A percentile compares a stretch with the other conserved stretches of the same genome.
Evolutionary conservation across 2,329 filamentous ascomycete genomes (phyloP).

Genomic region (Colletotrichum spaethianum): DNA sequence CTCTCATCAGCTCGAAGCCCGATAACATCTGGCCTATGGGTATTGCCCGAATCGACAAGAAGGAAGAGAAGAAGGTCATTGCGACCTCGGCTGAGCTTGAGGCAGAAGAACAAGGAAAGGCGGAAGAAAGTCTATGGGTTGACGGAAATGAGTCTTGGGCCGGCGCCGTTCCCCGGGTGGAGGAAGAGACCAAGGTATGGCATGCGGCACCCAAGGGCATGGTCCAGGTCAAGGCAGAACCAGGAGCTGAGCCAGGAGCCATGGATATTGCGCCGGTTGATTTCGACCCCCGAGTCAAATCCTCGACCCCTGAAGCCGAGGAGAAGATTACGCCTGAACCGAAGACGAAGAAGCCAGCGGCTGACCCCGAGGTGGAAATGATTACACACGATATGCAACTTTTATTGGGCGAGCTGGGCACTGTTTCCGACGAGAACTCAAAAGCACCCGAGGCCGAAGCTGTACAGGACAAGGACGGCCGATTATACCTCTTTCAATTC

Average conservation of each 20-base stretch:
- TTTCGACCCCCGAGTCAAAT: slow-evolving; percentile 53
- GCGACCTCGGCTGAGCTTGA: slow-evolving; percentile 71
- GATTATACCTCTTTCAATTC: slow-evolving; percentile 76
- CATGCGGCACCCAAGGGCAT: slow-evolving; percentile 54
- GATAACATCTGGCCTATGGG: slow-evolving; percentile 65
- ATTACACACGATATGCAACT: slow-evolving; percentile 58
- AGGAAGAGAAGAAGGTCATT: slow-evolving; percentile 67
- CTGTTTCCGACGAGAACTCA: slow-evolving; percentile 46
- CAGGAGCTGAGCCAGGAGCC: slow-evolving; percentile 55
- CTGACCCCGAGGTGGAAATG: slow-evolving; percentile 56
- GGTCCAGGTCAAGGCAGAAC: slow-evolving; percentile 61
- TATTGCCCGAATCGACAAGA: slow-evolving; percentile 68
- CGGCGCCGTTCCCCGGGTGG: slow-evolving; percentile 45
- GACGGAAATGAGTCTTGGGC: slow-evolving; percentile 51
- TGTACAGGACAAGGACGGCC: slow-evolving; percentile 57
- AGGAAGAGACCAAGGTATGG: slow-evolving; percentile 59
- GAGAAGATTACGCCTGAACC: slow-evolving; percentile 44
- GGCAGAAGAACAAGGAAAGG: slow-evolving; percentile 64
- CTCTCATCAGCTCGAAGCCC: slow-evolving; percentile 39
- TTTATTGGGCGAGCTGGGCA: slow-evolving; percentile 60
- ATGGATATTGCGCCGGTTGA: slow-evolving; percentile 58
- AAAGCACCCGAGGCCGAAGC: slow-evolving; percentile 44
- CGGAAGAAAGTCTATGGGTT: slow-evolving; percentile 63
- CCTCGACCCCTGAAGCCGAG: slow-evolving; percentile 43
- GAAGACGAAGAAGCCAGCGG: slow-evolving; percentile 48